Evolutionary conservation across 768 basidiomycete genomes (phyloP), one percentile per base, ranked within the genome.

Genomic region (Suillus lakei): DNA sequence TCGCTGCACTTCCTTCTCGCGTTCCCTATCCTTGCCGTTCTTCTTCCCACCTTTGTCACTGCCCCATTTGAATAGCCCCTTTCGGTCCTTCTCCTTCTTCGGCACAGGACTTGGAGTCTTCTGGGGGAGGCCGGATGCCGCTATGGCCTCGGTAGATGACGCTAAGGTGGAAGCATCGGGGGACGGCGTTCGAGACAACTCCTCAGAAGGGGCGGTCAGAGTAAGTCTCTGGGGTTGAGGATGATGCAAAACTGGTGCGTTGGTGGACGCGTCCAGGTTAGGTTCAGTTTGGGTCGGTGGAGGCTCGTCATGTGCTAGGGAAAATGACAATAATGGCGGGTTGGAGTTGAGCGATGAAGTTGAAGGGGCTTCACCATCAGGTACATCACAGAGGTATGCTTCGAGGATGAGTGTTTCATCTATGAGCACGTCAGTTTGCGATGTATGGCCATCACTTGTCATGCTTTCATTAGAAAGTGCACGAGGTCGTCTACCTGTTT

Each of bases 401-500:
- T 96, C 95, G 72, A 91, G 94, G 67, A 97, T 96, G 43, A 85
- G 85, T 4, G 88, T 78, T 68, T 96, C 95, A 66, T 94, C 93
- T 65, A 88, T 91, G 71, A 89, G 94, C 1, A 91, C 91, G 51
- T 93, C 88, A 2, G 91, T 91, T 60, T 90, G 59, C 68, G 71
- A 54, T 68, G 76, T 38, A 18, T 86, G 86, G 26, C 77, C 79
- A 56, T 82, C 79, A 16, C 81, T 76, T 81, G 69, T 72, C 9
- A 75, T 21, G 80, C 82, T 71, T 77, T 78, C 68, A 61, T 77
- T 65, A 76, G 80, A 70, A 66, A 76, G 68, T 66, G 82, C 67
- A 72, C 80, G 70, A 62, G 75, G 65, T 48, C 79, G 81, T 28
- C 66, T 76, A 39, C 73, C 69, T 16, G 74, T 73, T 41, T 84